Evolutionary conservation across 345 rosid species (phyloP).

Genomic region (Brassica juncea): DNA sequence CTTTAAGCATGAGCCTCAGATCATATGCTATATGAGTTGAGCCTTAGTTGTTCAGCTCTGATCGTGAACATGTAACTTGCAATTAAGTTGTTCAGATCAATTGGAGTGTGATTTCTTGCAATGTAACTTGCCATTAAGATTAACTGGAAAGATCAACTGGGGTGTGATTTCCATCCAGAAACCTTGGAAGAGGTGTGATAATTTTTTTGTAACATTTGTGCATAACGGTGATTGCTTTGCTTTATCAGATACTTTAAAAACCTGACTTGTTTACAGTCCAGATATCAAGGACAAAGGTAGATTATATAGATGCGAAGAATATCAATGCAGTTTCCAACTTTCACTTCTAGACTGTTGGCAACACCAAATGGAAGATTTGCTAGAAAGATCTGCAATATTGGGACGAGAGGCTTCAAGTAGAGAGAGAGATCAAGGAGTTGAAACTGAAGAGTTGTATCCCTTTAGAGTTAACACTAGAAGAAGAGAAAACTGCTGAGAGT

Average conservation of each 20-base stretch:
- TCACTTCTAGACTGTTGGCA: too few relatives aligned
- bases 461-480: slow-evolving; percentile 49
- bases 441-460: slow-evolving; percentile 51
- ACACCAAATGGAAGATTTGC: too few relatives aligned
- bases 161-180: too few relatives aligned
- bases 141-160: too few relatives aligned
- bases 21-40: slow-evolving; percentile 5
- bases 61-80: slow-evolving; percentile 42
- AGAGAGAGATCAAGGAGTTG: slow-evolving; percentile 53
- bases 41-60: slow-evolving; percentile 44
- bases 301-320: slow-evolving; percentile 80
- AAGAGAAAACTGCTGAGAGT: slow-evolving; percentile 52
- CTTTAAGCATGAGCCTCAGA: too few relatives aligned
- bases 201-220: too few relatives aligned
- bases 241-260: slow-evolving; percentile 13
- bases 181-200: too few relatives aligned
- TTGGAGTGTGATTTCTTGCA: too few relatives aligned
- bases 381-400: slow-evolving; percentile 39
- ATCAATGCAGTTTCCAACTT: background rate
- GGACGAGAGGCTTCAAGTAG: slow-evolving; percentile 63
- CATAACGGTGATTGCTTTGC: too few relatives aligned
- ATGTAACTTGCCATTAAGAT: too few relatives aligned
- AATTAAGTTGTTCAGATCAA: slow-evolving; percentile 57
- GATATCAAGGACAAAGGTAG: slow-evolving; percentile 79
- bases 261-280: slow-evolving; percentile 94